Percentiles rank a stretch among this genome's conserved stretches.
Evolutionary conservation across 73 alveolate species (phyloP).

Genomic region (Uronychia setigera): DNA sequence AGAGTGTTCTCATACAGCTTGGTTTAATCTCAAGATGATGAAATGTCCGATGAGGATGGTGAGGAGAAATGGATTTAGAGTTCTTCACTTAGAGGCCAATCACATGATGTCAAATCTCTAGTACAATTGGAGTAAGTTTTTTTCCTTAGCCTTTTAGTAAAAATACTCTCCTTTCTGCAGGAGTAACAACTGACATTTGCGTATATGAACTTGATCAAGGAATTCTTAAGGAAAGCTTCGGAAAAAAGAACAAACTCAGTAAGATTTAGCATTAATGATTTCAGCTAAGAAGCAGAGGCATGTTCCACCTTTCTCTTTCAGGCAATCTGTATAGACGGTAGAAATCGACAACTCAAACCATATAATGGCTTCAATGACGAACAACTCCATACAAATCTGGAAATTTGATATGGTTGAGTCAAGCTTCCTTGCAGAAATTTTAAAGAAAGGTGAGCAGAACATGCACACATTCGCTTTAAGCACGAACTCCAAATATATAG

Average conservation of each 20-base stretch:
- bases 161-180: constrained; percentile 61
- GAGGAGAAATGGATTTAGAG: constrained; percentile 55
- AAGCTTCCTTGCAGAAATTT: constrained; percentile 7
- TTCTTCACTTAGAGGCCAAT: constrained; percentile 73
- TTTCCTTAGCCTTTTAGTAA: not conserved
- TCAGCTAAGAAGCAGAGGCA: constrained; percentile 58
- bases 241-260: constrained; percentile 60
- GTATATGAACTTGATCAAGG: constrained; percentile 64
- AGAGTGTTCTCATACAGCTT: constrained; percentile 14
- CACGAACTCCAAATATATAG: constrained; percentile 49
- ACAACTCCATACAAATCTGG: constrained; percentile 12
- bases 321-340: not conserved
- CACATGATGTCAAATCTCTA: constrained; percentile 74
- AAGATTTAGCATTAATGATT: constrained; percentile 30
- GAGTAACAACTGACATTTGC: constrained; percentile 84
- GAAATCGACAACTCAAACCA: not conserved
- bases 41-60: not conserved
- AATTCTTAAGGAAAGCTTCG: constrained; percentile 50
- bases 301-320: constrained; percentile 72
- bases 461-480: constrained; percentile 20
- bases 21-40: not conserved
- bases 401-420: not conserved
- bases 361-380: constrained; percentile 17
- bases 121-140: constrained; percentile 28
- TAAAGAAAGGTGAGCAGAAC: constrained; percentile 42